Evolutionary conservation across 768 basidiomycete species (phyloP).

Genomic region (Pulveroboletus sp.): DNA sequence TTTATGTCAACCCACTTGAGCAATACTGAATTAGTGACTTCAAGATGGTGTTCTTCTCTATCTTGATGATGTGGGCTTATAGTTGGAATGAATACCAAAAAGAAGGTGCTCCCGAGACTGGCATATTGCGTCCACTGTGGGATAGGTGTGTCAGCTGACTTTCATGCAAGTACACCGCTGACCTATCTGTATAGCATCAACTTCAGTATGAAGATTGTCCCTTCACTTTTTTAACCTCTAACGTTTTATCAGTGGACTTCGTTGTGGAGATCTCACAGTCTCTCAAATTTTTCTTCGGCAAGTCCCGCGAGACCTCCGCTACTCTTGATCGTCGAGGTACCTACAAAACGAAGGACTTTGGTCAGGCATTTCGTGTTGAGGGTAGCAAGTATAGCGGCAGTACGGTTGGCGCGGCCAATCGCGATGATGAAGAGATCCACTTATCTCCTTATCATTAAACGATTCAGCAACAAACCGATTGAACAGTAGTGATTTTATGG

Average conservation of each 20-base stretch:
- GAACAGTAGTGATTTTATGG: not conserved
- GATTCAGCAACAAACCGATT: slow-evolving; percentile 9
- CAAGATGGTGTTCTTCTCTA: slow-evolving; percentile 81
- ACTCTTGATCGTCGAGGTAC: slow-evolving; percentile 16
- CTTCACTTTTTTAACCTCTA: slow-evolving; percentile 1
- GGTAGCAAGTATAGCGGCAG: slow-evolving; percentile 17
- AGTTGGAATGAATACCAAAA: slow-evolving; percentile 61
- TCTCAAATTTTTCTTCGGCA: slow-evolving; percentile 55
- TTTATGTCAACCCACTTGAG: not conserved
- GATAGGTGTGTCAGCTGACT: slow-evolving; percentile 40
- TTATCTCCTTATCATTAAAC: slow-evolving; percentile 36
- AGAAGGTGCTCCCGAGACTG: slow-evolving; percentile 42
- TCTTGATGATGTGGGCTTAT: slow-evolving; percentile 84
- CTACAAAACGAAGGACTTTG: slow-evolving; percentile 33
- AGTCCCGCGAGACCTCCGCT: slow-evolving; percentile 26
- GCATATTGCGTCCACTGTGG: slow-evolving; percentile 67
- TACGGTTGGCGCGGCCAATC: slow-evolving; percentile 3
- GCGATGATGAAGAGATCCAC: slow-evolving; percentile 37
- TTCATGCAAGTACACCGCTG: not conserved
- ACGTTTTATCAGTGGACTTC: slow-evolving; percentile 53
- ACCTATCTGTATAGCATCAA: slow-evolving; percentile 37
- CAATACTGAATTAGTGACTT: slow-evolving; percentile 3
- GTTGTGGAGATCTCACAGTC: slow-evolving; percentile 58
- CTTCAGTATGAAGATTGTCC: slow-evolving; percentile 33
- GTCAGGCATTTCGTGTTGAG: slow-evolving; percentile 38